A percentile compares a stretch with the other conserved stretches of the same genome.
Conservation (phyloP, 441 rosid genomes). For the Gossypium schwendimanii region DNA sequence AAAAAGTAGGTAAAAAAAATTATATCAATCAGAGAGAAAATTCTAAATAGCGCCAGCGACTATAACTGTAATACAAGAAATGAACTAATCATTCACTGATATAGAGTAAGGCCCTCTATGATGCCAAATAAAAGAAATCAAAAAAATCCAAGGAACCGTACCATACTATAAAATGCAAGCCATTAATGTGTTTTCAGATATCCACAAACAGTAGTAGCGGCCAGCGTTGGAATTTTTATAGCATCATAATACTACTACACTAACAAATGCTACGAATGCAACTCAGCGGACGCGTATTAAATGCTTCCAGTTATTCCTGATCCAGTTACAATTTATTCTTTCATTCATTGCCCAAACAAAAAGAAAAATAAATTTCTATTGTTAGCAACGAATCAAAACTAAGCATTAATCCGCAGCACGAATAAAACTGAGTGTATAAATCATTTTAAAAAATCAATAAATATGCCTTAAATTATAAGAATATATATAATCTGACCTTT, state of each 20-base stretch:
- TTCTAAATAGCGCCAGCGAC: background rate
- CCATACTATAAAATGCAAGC: background rate
- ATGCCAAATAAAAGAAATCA: background rate
- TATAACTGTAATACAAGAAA: background rate
- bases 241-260: background rate
- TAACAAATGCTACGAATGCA: conserved; percentile 1
- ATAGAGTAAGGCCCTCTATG: background rate
- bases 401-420: background rate
- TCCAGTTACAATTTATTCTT: background rate
- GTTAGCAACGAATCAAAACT: background rate
- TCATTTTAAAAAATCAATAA: background rate
- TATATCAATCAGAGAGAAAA: background rate
- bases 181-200: background rate
- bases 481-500: conserved; percentile 44
- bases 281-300: background rate
- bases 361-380: background rate
- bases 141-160: background rate
- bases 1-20: background rate
- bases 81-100: background rate
- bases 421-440: background rate
- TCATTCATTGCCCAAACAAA: conserved; percentile 6
- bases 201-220: background rate
- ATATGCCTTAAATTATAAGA: background rate
- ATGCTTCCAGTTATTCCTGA: background rate
- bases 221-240: background rate